These are phyloP conservation scores for Russula sp. DNA, from an alignment of 768 basidiomycete genomes.

Conservation along the genomic window DNA sequence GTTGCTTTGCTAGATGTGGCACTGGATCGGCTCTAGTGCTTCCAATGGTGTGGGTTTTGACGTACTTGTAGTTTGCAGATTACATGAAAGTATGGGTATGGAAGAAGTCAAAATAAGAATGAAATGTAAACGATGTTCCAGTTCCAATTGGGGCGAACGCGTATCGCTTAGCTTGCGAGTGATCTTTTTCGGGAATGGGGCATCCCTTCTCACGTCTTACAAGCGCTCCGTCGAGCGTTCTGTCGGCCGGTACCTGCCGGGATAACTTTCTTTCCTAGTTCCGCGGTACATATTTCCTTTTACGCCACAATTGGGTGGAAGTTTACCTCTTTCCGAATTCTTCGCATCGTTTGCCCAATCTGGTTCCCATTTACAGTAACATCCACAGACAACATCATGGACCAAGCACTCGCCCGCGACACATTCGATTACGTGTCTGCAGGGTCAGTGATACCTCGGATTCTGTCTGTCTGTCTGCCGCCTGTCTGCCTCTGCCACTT, in stretches of 20 bases:
- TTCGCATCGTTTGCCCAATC: slow-evolving; percentile 2
- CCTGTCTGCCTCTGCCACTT: background rate
- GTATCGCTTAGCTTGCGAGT: no score
- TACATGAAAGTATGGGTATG: slow-evolving; percentile 12
- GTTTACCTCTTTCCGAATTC: background rate
- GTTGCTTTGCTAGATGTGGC: slow-evolving; percentile 14
- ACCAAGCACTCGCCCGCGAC: background rate
- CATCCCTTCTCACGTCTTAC: background rate
- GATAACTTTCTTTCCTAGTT: background rate
- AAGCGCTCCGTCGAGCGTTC: slow-evolving; percentile 11
- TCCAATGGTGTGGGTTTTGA: slow-evolving; percentile 9
- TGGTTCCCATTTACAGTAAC: background rate
- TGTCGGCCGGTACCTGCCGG: slow-evolving; percentile 5
- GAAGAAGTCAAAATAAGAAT: slow-evolving; percentile 15
- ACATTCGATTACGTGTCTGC: slow-evolving; percentile 1
- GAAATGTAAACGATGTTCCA: slow-evolving; percentile 1
- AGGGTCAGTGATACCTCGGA: background rate
- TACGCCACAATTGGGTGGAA: background rate
- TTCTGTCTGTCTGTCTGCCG: background rate
- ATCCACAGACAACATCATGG: background rate
- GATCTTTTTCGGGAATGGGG: no score
- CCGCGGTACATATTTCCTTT: no score
- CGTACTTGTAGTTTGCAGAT: slow-evolving; percentile 18
- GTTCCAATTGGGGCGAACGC: background rate
- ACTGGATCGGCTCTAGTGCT: background rate